These are phyloP conservation scores for Colletotrichum gloeosporioides DNA, from an alignment of 2,329 filamentous ascomycete species.

Conservation along the genomic window DNA sequence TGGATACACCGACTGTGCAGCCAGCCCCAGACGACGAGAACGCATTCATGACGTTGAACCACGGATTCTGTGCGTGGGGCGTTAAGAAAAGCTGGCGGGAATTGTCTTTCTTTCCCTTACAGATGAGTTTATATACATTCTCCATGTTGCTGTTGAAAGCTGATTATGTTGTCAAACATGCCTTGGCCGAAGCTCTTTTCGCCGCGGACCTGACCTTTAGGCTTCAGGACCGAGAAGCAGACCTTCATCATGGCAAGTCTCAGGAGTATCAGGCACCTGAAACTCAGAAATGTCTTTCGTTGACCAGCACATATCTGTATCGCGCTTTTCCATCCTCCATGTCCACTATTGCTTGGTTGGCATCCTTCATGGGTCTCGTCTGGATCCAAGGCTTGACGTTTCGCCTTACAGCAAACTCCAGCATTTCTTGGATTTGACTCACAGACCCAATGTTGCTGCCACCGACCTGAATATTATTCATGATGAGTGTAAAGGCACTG, in stretches of 20 bases:
- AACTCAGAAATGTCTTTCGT: not conserved
- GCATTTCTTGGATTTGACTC: slow-evolving; percentile 59
- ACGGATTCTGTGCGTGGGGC: not conserved
- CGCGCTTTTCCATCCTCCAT: slow-evolving; percentile 56
- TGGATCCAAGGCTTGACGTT: slow-evolving; percentile 59
- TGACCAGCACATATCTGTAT: slow-evolving; percentile 43
- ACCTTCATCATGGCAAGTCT: not conserved
- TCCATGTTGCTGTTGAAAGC: not conserved
- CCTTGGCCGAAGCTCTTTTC: not conserved
- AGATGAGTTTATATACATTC: not conserved
- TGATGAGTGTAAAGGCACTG: slow-evolving; percentile 60
- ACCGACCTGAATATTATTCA: slow-evolving; percentile 55
- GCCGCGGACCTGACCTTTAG: not conserved
- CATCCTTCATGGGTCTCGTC: slow-evolving; percentile 53
- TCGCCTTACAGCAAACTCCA: slow-evolving; percentile 58
- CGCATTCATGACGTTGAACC: not conserved
- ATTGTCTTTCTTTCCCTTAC: not conserved
- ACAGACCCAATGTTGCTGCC: slow-evolving; percentile 46
- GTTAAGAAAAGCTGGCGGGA: not conserved
- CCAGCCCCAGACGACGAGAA: not conserved
- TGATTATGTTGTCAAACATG: not conserved
- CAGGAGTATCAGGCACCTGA: not conserved
- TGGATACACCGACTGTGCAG: not conserved
- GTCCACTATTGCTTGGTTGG: slow-evolving; percentile 56
- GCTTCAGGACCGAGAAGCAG: not conserved